Conservation (phyloP, 2,329 filamentous ascomycete species). For the Macrophomina tecta region DNA sequence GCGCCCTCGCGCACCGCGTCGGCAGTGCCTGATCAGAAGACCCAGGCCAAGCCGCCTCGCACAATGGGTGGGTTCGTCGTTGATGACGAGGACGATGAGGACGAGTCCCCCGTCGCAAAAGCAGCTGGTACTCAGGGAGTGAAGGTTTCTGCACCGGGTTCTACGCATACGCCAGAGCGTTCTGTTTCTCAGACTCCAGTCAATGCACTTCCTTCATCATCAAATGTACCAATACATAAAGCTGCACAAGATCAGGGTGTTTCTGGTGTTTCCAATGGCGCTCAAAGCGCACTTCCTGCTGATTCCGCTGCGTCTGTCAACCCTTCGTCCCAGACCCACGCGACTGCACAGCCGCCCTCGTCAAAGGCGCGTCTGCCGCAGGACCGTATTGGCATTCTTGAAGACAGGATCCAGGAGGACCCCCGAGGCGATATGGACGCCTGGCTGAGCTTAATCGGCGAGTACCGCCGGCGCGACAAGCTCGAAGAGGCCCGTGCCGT, state of each 20-base stretch:
- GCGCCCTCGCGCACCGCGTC: conserved; percentile 30
- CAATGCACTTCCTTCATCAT: conserved; percentile 59
- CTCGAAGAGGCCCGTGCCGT: conserved; percentile 78
- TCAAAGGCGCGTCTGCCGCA: conserved; percentile 66
- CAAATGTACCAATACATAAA: conserved; percentile 67
- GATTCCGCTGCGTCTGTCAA: conserved; percentile 47
- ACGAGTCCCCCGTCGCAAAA: conserved; percentile 56
- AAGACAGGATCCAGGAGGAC: conserved; percentile 91
- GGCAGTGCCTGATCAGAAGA: conserved; percentile 33
- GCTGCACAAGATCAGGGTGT: conserved; percentile 59
- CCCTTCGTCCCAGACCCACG: conserved; percentile 33
- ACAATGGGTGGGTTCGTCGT: conserved; percentile 67
- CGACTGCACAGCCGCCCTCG: conserved; percentile 45
- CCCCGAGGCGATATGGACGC: conserved; percentile 90
- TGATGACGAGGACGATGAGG: conserved; percentile 67
- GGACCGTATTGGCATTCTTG: conserved; percentile 79
- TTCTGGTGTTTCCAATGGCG: conserved; percentile 44
- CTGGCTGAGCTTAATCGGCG: conserved; percentile 85
- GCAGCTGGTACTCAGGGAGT: conserved; percentile 55
- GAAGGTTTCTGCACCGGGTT: conserved; percentile 56
- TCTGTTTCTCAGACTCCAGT: conserved; percentile 62
- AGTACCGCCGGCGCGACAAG: conserved; percentile 81
- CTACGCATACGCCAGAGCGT: conserved; percentile 58
- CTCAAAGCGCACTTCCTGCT: conserved; percentile 55
- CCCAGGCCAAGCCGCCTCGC: conserved; percentile 50